Evolutionary conservation across 805 yeast genomes (phyloP).

Genomic region (Candida parachauliodes): DNA sequence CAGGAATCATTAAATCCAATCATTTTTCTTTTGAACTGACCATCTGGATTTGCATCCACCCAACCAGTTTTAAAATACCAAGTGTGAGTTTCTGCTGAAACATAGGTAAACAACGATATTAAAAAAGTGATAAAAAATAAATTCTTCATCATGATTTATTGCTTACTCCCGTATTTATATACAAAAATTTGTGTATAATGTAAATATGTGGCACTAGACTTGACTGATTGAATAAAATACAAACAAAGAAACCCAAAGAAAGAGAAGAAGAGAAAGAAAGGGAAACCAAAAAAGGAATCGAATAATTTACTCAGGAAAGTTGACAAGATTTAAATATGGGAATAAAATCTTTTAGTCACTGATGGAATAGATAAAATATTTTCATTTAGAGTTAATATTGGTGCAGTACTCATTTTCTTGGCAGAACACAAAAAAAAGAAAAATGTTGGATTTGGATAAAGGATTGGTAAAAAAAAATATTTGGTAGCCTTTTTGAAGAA

Average conservation of each 20-base stretch:
- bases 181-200: too few species aligned
- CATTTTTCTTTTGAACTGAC: slow-evolving; percentile 49
- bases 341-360: not conserved
- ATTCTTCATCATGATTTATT: slow-evolving; percentile 6
- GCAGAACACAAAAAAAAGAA: not conserved
- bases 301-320: slow-evolving; percentile 2
- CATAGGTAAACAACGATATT: slow-evolving; percentile 11
- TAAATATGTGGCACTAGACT: too few species aligned
- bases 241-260: slow-evolving; percentile 6
- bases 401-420: slow-evolving; percentile 1
- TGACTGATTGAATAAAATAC: slow-evolving; percentile 1
- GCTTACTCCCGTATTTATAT: too few species aligned
- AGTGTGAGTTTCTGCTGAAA: slow-evolving; percentile 50
- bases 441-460: slow-evolving; percentile 4
- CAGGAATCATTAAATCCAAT: slow-evolving; percentile 67
- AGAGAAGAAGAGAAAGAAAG: not conserved
- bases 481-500: too few species aligned
- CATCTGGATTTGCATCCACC: slow-evolving; percentile 71
- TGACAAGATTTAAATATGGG: not conserved
- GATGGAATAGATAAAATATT: slow-evolving; percentile 5
- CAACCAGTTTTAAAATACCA: slow-evolving; percentile 65
- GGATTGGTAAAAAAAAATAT: slow-evolving; percentile 8
- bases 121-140: slow-evolving; percentile 9
- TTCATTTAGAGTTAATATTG: not conserved
- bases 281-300: slow-evolving; percentile 3